These are phyloP conservation scores for Fusarium chuoi DNA, from an alignment of 2,329 filamentous ascomycete genomes.

Conservation along the genomic window DNA sequence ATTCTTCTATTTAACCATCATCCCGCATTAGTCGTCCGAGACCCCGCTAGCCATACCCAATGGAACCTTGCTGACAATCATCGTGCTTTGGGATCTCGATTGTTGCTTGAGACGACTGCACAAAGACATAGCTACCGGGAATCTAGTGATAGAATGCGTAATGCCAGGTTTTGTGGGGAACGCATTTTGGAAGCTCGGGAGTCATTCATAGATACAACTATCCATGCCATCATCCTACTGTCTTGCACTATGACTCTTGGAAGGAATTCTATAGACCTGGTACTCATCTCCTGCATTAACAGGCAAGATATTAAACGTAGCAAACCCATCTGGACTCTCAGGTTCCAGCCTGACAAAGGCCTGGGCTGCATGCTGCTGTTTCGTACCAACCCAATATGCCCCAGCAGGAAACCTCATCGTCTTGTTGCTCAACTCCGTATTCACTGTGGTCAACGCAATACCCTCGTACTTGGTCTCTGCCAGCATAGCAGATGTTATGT, in stretches of 20 bases:
- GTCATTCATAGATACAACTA: neutral
- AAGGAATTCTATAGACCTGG: constrained; percentile 42
- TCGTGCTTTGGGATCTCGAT: rapidly evolving
- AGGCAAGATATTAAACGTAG: constrained; percentile 45
- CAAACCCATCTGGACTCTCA: constrained; percentile 47
- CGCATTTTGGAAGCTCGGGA: too few relatives aligned
- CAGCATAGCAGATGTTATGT: constrained; percentile 32
- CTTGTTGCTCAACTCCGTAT: constrained; percentile 24
- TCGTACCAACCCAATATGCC: constrained; percentile 46
- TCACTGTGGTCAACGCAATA: constrained; percentile 38
- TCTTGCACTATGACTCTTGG: neutral
- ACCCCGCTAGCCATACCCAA: neutral
- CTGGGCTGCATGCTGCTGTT: constrained; percentile 46
- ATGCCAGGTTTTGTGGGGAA: too few relatives aligned
- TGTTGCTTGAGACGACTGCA: too few relatives aligned
- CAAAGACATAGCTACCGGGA: rapidly evolving
- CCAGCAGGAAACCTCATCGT: constrained; percentile 42
- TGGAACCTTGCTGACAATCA: too few relatives aligned
- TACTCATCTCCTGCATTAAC: constrained; percentile 46
- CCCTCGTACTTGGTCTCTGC: constrained; percentile 42
- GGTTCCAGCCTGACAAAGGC: constrained; percentile 47
- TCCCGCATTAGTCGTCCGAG: neutral
- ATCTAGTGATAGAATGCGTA: too few relatives aligned
- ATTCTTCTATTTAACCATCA: too few relatives aligned
- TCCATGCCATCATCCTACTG: too few relatives aligned